Base-by-base conservation (phyloP, 495 filamentous ascomycete species). In the Aspergillus wentii region DNA sequence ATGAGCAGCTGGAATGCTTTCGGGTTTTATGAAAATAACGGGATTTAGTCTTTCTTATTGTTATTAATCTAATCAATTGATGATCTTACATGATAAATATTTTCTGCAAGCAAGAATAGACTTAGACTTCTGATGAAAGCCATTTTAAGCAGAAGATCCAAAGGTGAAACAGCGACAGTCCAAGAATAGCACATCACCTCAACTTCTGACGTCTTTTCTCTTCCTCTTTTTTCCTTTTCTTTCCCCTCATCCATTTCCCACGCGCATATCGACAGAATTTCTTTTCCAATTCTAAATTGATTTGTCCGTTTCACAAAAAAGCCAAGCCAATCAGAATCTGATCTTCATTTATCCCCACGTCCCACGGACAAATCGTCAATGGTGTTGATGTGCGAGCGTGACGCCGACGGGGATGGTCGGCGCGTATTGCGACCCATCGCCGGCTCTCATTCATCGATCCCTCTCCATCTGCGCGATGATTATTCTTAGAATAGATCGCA, bases 341-440 rank as follows among this genome's bases (percentile, higher is more conserved):
- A n/a, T n/a, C n/a, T n/a, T n/a, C n/a, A n/a, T n/a, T n/a, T n/a
- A n/a, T n/a, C n/a, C n/a, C n/a, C n/a, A n/a, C n/a, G n/a, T n/a
- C n/a, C n/a, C n/a, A n/a, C n/a, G n/a, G n/a, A n/a, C n/a, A n/a
- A n/a, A n/a, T n/a, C n/a, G n/a, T n/a, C n/a, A n/a, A n/a, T n/a
- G n/a, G n/a, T n/a, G n/a, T n/a, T n/a, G n/a, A n/a, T n/a, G n/a
- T n/a, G 36, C 31, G 35, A 16, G 39, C 45, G 30, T 44, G 46
- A 43, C 57, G 57, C 57, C 47, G 43, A 40, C 27, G 32, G 45
- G 36, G 36, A 34, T 40, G 32, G 34, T 36, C 49, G 51, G 57
- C 57, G 57, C 57, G 49, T 61, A 58, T 51, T 54, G 51, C 44
- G 41, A 52, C 51, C 31, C 41, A 28, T 22, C 30, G 29, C 36